A percentile compares a stretch with the other conserved stretches of the same genome.
Conservation (phyloP, 176 grass and related monocot species). For the Ampelocalamus luodianensis region DNA sequence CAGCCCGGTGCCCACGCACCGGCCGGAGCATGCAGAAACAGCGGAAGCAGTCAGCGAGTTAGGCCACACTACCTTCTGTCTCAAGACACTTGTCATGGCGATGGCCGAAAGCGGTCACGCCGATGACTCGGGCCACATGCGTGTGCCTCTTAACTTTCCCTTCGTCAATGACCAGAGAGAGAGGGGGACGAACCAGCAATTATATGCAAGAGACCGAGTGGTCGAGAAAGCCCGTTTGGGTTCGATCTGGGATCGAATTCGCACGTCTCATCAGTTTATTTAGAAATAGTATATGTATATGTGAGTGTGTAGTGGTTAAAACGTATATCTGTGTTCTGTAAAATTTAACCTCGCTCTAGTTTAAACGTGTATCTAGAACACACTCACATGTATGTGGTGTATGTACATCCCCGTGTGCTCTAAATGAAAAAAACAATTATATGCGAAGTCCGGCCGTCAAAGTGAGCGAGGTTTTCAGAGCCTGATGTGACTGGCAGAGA, state of each 20-base stretch:
- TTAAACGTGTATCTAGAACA: too few relatives aligned
- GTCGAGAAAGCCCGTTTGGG: too few relatives aligned
- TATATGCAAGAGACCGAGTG: too few relatives aligned
- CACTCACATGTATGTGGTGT: too few relatives aligned
- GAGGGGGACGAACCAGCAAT: not conserved
- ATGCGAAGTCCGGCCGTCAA: not conserved
- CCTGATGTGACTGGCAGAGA: constrained; percentile 23
- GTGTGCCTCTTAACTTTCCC: constrained; percentile 18
- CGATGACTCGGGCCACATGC: constrained; percentile 35
- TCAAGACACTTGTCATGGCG: constrained; percentile 21
- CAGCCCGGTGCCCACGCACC: not conserved
- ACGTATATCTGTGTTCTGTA: too few relatives aligned
- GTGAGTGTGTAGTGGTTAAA: too few relatives aligned
- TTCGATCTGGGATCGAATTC: too few relatives aligned
- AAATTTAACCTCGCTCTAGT: too few relatives aligned
- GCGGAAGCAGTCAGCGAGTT: not conserved
- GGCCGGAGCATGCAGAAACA: not conserved
- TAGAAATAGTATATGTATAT: too few relatives aligned
- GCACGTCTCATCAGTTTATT: too few relatives aligned
- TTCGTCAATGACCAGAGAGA: constrained; percentile 36
- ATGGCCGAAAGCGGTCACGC: constrained; percentile 36
- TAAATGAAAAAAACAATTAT: too few relatives aligned
- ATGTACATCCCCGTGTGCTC: too few relatives aligned
- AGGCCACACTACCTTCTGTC: constrained; percentile 46
- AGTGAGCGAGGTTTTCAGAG: constrained; percentile 10